Evolutionary conservation across 169 alveolate species (phyloP), one percentile per base, ranked within the genome.

Genomic region (Plasmodium vivax): DNA sequence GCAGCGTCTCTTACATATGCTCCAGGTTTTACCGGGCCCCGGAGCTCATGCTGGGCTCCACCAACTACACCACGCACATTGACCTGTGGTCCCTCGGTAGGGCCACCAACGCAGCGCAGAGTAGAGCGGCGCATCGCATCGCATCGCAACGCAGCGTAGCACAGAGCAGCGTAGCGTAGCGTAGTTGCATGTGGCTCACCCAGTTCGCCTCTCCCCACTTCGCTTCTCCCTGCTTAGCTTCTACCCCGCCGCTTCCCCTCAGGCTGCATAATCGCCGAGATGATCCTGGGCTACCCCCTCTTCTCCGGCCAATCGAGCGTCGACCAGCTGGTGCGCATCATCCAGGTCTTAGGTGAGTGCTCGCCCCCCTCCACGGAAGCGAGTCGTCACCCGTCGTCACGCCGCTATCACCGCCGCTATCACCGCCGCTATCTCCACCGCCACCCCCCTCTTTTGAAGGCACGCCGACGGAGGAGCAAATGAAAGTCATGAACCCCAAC

Each of bases 21-120:
- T 98, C 99, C 14, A 96, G 99, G 90, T 99, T 98, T 95, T 99
- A 99, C 95, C 95, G 99, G 54, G 99, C 99, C 0, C 99, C 99
- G 1, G 99, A 99, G 93, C 96, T 99, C 32, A 99, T 99, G 97
- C 97, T 99, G 82, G 99, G 99, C 19, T 98, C 99, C 3, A 98
- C 98, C 62, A 99, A 98, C 95, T 99, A 99, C 94, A 98, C 99
- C 16, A 97, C 99, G 30, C 99, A 98, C 41, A 99, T 99, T n/a
- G 99, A 99, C 96, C 93, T 98, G 8, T 99, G 99, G 99, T 98
- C 99, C 16, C 96, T 98, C 45, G 99, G 99, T 80, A 95, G 4
- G 14, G 7, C 77, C 34, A 23, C 0, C 27, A 23, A 0, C 27
- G 27, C 0, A 23, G 27, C 27, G 27, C 0, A 23, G n/a, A n/a